Conservation (phyloP, 2,329 filamentous ascomycete genomes). For the Ceratocystis destructans region DNA sequence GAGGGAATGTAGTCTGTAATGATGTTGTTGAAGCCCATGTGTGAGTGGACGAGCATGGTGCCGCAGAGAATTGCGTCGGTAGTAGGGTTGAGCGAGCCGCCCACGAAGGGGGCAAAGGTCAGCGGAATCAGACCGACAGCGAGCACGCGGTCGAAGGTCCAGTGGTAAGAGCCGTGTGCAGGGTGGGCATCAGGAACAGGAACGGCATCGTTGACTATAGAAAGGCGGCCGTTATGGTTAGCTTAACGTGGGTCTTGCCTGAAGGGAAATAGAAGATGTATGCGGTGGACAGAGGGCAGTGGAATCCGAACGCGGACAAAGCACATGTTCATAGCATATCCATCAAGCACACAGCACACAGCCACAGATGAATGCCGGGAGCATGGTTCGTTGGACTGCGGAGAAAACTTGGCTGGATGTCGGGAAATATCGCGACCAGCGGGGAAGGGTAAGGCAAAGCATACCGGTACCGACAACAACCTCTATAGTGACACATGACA, state of each 20-base stretch:
- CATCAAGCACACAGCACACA: neutral
- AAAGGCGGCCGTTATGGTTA: neutral
- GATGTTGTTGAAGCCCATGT: constrained; percentile 84
- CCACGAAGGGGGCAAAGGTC: constrained; percentile 79
- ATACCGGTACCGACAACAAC: constrained; percentile 61
- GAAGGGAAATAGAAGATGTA: neutral
- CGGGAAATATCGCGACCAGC: neutral
- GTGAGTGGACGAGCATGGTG: constrained; percentile 76
- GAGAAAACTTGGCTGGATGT: neutral
- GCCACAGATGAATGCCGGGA: neutral
- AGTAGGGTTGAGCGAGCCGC: constrained; percentile 77
- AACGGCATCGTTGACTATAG: constrained; percentile 70
- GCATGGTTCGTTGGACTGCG: neutral
- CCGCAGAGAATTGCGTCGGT: constrained; percentile 77
- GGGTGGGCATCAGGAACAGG: constrained; percentile 58
- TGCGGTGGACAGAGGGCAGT: constrained; percentile 5
- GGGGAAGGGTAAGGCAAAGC: constrained; percentile 18
- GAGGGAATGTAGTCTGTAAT: constrained; percentile 85
- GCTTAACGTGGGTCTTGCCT: constrained; percentile 9
- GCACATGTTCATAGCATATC: neutral
- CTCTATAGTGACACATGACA: constrained; percentile 37
- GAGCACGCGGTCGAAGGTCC: constrained; percentile 84
- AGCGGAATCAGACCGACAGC: constrained; percentile 73
- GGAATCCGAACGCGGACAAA: neutral
- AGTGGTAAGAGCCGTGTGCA: constrained; percentile 91